Base-by-base conservation (phyloP, 306 rosid species). In the Glycine latifolia region DNA sequence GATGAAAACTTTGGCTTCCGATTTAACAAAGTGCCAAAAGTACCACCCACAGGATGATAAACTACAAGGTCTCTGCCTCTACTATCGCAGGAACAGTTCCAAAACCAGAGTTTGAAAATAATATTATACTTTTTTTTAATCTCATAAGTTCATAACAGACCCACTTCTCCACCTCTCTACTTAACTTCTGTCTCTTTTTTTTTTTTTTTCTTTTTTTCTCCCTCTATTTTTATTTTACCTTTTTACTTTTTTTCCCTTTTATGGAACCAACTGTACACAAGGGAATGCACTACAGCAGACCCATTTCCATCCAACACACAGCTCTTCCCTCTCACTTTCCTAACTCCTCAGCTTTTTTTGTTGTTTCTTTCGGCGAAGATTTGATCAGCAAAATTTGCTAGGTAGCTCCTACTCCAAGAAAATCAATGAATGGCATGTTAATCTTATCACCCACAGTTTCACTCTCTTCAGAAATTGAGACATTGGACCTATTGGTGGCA, bases 341-440 rank as follows among this genome's bases (percentile, higher is more conserved):
- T 33, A 66, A 76, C 8, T 8, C 56, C 63, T 17, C 72, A 85
- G 8, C 43, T 13, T 56, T 69, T 41, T 74, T 68, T 72, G 71
- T 59, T 71, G 71, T 59, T 71, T 70, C 50, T 41, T 67, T 67
- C 60, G 15, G 79, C 20, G 79, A 74, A 56, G 67, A 49, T 71
- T 49, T 48, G 3, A 39, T 60, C 84, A 63, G 71, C 71, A 68
- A 65, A 26, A 67, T 39, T 8, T 17, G 65, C 81, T 79, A 89
- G 35, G 63, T 6, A 81, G 90, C 91, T 83, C 98, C 97, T 7
- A 94, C 92, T 77, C 97, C 98, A 81, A 94, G 98, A 80, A 94
- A 94, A 89, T 94, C 98, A 84, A 94, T 92, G 92, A 90, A 94
- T 75, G 84, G 50, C 84, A 83, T 67, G 55, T 78, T 84, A 14